Evolutionary conservation across 164 flowering plant genomes (phyloP).

Genomic region (Macadamia tetraphylla): DNA sequence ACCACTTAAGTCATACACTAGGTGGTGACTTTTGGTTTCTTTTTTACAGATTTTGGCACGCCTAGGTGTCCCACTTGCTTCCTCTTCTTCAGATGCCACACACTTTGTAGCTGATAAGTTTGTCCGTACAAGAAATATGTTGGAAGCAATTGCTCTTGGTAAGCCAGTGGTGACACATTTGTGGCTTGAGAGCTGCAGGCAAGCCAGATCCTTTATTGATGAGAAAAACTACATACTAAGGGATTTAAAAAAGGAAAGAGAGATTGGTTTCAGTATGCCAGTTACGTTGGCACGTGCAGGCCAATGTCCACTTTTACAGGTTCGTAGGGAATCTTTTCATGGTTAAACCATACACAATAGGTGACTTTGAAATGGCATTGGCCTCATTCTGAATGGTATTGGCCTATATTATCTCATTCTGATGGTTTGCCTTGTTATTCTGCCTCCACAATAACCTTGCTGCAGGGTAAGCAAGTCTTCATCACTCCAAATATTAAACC

Average conservation of each 20-base stretch:
- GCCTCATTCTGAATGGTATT: conserved; percentile 1
- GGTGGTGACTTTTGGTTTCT: conserved; percentile 9
- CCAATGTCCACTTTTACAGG: conserved; percentile 71
- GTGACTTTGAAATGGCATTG: not conserved
- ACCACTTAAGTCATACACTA: not conserved
- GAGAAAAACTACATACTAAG: conserved; percentile 71
- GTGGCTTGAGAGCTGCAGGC: conserved; percentile 91
- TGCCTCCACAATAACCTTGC: not conserved
- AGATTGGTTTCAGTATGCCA: conserved; percentile 81
- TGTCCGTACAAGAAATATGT: conserved; percentile 90
- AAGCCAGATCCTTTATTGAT: conserved; percentile 72
- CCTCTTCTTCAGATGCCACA: conserved; percentile 70
- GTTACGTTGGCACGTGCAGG: conserved; percentile 63
- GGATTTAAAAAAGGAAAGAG: conserved; percentile 87
- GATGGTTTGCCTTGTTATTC: not conserved
- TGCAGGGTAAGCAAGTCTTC: conserved; percentile 75
- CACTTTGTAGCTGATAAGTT: conserved; percentile 83
- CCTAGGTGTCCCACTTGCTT: conserved; percentile 49
- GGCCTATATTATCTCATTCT: not conserved
- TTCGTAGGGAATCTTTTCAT: conserved; percentile 5
- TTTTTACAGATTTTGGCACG: conserved; percentile 52
- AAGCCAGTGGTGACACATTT: conserved; percentile 81
- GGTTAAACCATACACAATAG: not conserved
- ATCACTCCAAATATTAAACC: conserved; percentile 81
- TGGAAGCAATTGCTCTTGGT: conserved; percentile 89